Conservation (phyloP, 345 rosid species). For the Pugionium dolabratum region DNA sequence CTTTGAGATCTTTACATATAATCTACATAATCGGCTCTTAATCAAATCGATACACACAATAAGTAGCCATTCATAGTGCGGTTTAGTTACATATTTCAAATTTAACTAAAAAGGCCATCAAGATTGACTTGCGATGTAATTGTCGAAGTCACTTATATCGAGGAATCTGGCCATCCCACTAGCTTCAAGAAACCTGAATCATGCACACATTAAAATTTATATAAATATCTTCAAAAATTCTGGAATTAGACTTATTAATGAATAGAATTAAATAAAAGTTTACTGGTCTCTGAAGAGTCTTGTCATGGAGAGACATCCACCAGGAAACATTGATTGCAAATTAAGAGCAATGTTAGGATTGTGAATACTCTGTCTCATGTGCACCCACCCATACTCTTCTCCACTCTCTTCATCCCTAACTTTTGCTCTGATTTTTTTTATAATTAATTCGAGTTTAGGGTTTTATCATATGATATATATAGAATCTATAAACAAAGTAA, state of each 20-base stretch:
- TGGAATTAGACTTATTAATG: neutral
- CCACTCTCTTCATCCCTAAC: conserved; percentile 59
- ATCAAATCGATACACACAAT: neutral
- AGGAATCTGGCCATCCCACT: conserved; percentile 64
- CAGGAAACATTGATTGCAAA: conserved; percentile 66
- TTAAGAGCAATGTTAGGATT: conserved; percentile 84
- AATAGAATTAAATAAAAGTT: neutral
- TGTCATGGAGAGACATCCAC: conserved; percentile 64
- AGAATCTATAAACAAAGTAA: conserved; percentile 5
- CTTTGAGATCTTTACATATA: neutral
- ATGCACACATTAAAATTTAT: conserved; percentile 13
- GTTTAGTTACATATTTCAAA: conserved; percentile 8
- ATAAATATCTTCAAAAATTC: neutral
- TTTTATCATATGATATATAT: conserved; percentile 1
- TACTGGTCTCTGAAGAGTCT: conserved; percentile 59
- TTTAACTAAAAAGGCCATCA: conserved; percentile 13
- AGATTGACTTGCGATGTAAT: conserved; percentile 42
- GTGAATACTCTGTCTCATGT: conserved; percentile 90
- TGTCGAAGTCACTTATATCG: conserved; percentile 60
- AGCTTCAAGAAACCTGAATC: conserved; percentile 61
- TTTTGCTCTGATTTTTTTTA: conserved; percentile 51
- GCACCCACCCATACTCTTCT: conserved; percentile 75
- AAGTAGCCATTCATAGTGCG: neutral
- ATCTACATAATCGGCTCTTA: neutral
- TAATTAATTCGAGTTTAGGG: neutral